Evolutionary conservation across 768 basidiomycete species (phyloP), one percentile per base, ranked within the genome.

Genomic region (Suillus variegatus): DNA sequence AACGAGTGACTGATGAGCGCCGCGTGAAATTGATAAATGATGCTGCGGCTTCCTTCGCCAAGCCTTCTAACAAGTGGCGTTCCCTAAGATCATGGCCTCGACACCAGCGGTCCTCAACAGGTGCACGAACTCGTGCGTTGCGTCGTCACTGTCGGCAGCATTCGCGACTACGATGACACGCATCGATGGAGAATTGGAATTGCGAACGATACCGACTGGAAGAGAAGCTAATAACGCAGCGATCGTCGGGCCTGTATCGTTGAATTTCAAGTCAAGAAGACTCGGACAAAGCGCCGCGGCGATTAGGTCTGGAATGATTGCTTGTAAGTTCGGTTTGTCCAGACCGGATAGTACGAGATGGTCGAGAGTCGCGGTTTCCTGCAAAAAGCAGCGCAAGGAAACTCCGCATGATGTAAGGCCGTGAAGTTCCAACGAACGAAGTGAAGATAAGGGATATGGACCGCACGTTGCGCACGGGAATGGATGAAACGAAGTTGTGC

Each of bases 391-490:
- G 47, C 28, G 40, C 40, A 64, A 62, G 28, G 61, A 49, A 62
- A 63, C 25, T 25, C 36, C 47, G 10, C 46, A 64, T 65, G 64
- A 62, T 36, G 36, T 64, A 62, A 64, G 61, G 40, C 22, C 35
- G 9, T 18, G 64, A 5, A 62, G 43, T 16, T 64, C 64, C 28
- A 64, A 40, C 6, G 63, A 47, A 61, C 38, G 9, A n/a, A 64
- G 38, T 18, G 28, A 43, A 63, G 62, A 63, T 61, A 63, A 60
- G 54, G 62, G 62, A 60, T 58, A 63, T 35, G 54, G 56, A 4
- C 56, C 28, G 18, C 54, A 66, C 16, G 63, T 65, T 55, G 64
- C 65, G 36, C 65, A 44, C 28, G 64, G 51, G 44, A 67, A 46
- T 51, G 44, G 63, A 57, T 49, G 58, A 13, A 52, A 22, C 12